phyloP scores from a whole-genome alignment of 768 basidiomycete genomes.

The Boletellus emodensis region DNA sequence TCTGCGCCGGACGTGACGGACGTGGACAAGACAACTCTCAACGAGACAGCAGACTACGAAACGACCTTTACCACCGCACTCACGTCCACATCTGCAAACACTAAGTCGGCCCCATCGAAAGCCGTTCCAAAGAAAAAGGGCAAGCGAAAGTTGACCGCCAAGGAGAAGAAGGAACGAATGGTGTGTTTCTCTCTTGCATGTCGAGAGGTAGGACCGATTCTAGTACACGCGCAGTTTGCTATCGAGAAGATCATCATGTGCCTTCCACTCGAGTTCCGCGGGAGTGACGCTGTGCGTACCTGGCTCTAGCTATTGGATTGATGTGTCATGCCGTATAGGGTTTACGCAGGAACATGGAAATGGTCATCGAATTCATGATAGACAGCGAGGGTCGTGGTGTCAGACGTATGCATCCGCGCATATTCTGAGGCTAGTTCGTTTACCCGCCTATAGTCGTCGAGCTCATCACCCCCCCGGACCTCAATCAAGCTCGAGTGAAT shows the following conservation, averaged over 20 bases:
- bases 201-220: no score
- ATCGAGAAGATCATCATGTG: constrained; percentile 70
- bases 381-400: constrained; percentile 57
- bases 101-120: constrained; percentile 41
- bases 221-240: constrained; percentile 38
- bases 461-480: constrained; percentile 72
- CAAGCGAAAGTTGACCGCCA: constrained; percentile 67
- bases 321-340: constrained; percentile 38
- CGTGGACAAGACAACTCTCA: constrained; percentile 28
- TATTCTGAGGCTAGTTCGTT: background rate
- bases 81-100: constrained; percentile 32
- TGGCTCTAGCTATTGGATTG: background rate
- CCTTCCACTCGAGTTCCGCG: constrained; percentile 87
- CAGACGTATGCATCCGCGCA: constrained; percentile 46
- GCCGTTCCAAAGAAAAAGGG: constrained; percentile 43
- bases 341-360: constrained; percentile 75
- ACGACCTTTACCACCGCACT: constrained; percentile 32
- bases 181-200: constrained; percentile 38
- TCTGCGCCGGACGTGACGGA: constrained; percentile 18
- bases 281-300: constrained; percentile 72
- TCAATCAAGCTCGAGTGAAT: constrained; percentile 88
- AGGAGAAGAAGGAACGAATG: constrained; percentile 80
- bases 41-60: constrained; percentile 30
- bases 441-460: constrained; percentile 56
- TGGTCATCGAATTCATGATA: constrained; percentile 72